phyloP scores from a whole-genome alignment of 768 basidiomycete genomes.

The Mycena albidolilacea region DNA sequence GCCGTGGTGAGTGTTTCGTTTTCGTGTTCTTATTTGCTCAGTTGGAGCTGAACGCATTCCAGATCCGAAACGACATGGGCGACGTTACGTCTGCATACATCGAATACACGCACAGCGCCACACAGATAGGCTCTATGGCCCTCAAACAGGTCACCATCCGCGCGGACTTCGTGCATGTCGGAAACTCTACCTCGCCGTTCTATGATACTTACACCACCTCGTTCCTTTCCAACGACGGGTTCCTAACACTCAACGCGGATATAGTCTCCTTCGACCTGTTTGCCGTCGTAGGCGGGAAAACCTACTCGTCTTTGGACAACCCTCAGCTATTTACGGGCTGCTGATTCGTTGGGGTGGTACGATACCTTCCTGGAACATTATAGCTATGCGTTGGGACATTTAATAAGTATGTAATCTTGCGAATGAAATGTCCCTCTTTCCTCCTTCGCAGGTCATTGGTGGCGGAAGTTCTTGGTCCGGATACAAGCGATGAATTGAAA shows the following conservation, averaged over 20 bases:
- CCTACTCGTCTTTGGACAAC: conserved; percentile 4
- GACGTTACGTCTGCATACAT: conserved; percentile 17
- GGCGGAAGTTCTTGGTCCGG: too few relatives aligned
- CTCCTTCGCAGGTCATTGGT: too few relatives aligned
- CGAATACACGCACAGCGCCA: conserved; percentile 14
- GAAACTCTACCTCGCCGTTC: conserved; percentile 27
- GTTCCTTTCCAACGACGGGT: conserved; percentile 14
- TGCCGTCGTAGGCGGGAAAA: conserved; percentile 2
- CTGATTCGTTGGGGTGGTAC: background rate
- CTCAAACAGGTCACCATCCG: conserved; percentile 23
- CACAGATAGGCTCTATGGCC: conserved; percentile 19
- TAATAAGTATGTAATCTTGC: too few relatives aligned
- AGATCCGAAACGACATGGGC: conserved; percentile 38
- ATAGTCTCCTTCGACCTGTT: conserved; percentile 6
- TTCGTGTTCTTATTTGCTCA: background rate
- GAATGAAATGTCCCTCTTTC: too few relatives aligned
- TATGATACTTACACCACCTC: conserved; percentile 26
- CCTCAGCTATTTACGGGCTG: conserved; percentile 5
- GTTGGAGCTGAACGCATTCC: background rate
- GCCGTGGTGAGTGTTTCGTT: conserved; percentile 5
- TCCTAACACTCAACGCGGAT: background rate
- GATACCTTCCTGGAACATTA: too few relatives aligned
- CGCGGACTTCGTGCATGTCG: conserved; percentile 9
- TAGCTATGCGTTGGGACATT: too few relatives aligned
- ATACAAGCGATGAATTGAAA: too few relatives aligned